These are phyloP conservation scores for Myrica gale DNA, from an alignment of 306 rosid genomes.

Conservation along the genomic window DNA sequence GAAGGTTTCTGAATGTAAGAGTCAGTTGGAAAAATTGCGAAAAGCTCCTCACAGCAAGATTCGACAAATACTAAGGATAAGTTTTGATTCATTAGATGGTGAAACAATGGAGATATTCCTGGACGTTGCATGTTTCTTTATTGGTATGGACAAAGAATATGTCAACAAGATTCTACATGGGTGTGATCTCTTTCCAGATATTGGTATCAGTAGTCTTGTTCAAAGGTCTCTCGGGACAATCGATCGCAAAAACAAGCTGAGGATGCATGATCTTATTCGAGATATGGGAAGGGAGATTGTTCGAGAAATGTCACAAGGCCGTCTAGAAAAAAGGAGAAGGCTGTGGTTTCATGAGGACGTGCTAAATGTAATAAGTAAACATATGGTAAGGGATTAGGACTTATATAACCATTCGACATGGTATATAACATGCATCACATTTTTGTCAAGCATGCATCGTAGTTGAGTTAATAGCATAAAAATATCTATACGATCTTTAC, in stretches of 20 bases:
- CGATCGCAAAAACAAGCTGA: slow-evolving; percentile 8
- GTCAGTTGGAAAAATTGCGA: slow-evolving; percentile 27
- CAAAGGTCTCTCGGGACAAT: slow-evolving; percentile 31
- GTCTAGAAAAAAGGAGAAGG: slow-evolving; percentile 23
- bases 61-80: slow-evolving; percentile 27
- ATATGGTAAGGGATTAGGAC: neutral
- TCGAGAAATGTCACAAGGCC: slow-evolving; percentile 3
- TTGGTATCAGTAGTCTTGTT: slow-evolving; percentile 26
- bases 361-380: neutral
- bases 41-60: slow-evolving; percentile 24
- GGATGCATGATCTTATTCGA: slow-evolving; percentile 33
- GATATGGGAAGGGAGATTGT: slow-evolving; percentile 47
- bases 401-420: neutral
- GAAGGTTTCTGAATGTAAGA: slow-evolving; percentile 31
- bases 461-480: neutral
- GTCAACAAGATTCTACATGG: slow-evolving; percentile 31
- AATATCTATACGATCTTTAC: no score
- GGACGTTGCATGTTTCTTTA: slow-evolving; percentile 43
- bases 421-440: neutral
- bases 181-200: slow-evolving; percentile 32
- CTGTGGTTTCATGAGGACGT: slow-evolving; percentile 12
- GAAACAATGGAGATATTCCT: slow-evolving; percentile 33
- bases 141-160: slow-evolving; percentile 17
- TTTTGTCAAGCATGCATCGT: neutral
- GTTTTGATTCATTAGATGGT: slow-evolving; percentile 25